Evolutionary conservation across 192 early-diverging fungal species (phyloP).

Genomic region (Coemansia erecta): DNA sequence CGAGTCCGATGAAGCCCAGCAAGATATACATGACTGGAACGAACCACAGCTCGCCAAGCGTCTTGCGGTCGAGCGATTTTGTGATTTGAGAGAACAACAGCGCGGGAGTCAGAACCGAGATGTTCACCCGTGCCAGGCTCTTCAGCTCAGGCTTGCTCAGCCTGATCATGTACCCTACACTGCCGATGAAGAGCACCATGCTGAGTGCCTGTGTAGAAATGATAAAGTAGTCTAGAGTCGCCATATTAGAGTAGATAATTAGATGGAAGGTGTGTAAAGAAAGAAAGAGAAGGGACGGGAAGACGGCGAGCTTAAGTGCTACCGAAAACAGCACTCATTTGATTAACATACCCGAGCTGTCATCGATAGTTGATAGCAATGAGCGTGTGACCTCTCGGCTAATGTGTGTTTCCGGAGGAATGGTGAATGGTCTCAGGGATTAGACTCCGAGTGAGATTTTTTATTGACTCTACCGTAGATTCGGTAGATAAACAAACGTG

Average conservation of each 20-base stretch:
- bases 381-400: no score
- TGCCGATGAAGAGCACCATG: constrained; percentile 21
- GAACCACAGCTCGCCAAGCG: constrained; percentile 63
- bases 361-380: no score
- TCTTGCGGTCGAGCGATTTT: constrained; percentile 57
- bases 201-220: constrained; percentile 30
- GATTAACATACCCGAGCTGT: no score
- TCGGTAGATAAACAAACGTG: no score
- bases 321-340: no score
- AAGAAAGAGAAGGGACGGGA: not conserved
- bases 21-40: constrained; percentile 54
- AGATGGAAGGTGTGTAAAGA: not conserved
- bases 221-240: constrained; percentile 14
- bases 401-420: no score
- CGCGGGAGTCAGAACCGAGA: constrained; percentile 68
- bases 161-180: constrained; percentile 18
- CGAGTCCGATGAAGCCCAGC: constrained; percentile 25
- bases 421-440: no score
- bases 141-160: constrained; percentile 21
- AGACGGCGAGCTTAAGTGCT: no score
- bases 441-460: no score
- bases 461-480: no score
- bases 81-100: constrained; percentile 72
- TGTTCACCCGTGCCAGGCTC: constrained; percentile 53
- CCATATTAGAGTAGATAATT: constrained; percentile 2